These are phyloP conservation scores for Macrophomina phaseolina DNA, from an alignment of 2,329 filamentous ascomycete genomes.

Conservation along the genomic window DNA sequence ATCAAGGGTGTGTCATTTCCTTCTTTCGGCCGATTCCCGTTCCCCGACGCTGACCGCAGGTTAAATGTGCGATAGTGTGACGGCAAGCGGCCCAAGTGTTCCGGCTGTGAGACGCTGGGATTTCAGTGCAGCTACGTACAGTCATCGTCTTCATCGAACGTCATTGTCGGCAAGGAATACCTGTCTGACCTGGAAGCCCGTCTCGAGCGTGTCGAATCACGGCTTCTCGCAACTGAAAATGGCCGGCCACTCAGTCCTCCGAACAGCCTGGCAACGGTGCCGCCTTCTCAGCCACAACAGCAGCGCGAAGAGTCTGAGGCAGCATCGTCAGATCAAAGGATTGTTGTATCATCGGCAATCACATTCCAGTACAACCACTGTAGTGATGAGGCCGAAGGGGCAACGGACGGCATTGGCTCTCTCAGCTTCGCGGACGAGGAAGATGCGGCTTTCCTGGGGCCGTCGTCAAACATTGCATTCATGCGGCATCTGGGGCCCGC, in stretches of 20 bases:
- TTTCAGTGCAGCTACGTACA: constrained; percentile 53
- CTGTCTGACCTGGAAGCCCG: constrained; percentile 1
- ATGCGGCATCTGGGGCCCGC: constrained; percentile 39
- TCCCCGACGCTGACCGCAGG: not conserved
- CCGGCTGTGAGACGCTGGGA: constrained; percentile 48
- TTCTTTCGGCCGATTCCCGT: not conserved
- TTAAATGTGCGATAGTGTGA: constrained; percentile 46
- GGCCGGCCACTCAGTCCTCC: constrained; percentile 11
- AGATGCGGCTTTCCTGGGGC: constrained; percentile 46
- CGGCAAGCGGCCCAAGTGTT: constrained; percentile 50
- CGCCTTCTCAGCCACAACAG: constrained; percentile 3
- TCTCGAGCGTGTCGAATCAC: constrained; percentile 1
- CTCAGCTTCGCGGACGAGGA: constrained; percentile 46
- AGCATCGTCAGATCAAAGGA: constrained; percentile 23
- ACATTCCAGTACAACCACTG: not conserved
- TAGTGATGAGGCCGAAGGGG: constrained; percentile 34
- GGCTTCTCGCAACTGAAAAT: constrained; percentile 1
- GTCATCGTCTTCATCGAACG: constrained; percentile 43
- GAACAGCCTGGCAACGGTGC: not conserved
- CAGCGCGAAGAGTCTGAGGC: constrained; percentile 14
- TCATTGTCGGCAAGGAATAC: constrained; percentile 50
- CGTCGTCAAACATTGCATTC: constrained; percentile 52
- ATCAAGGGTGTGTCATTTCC: constrained; percentile 34
- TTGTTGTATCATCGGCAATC: not conserved
- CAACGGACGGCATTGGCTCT: constrained; percentile 45